Conservation (phyloP, 1,284 basidiomycete species). For the Irpex rosettiformis region DNA sequence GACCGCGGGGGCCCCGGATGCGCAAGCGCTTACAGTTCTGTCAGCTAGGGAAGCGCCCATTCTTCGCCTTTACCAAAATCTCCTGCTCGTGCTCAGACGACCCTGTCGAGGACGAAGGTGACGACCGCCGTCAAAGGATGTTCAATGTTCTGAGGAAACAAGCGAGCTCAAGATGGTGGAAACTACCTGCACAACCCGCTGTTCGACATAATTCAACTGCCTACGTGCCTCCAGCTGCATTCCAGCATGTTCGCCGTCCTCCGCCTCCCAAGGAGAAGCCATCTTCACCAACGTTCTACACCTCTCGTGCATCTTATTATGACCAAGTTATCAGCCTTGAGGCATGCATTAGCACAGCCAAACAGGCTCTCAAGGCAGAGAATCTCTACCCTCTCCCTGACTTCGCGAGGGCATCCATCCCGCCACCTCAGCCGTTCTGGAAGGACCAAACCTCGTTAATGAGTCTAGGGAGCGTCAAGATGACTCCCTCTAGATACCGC, state of each 20-base stretch:
- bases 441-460: constrained; percentile 60
- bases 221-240: constrained; percentile 33
- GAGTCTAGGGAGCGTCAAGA: constrained; percentile 50
- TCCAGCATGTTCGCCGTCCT: constrained; percentile 21
- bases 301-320: constrained; percentile 77
- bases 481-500: constrained; percentile 75
- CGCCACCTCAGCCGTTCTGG: constrained; percentile 65
- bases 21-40: no score
- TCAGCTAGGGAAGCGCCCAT: neutral
- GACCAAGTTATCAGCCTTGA: constrained; percentile 73
- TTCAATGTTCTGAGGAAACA: constrained; percentile 15
- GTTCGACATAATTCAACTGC: constrained; percentile 17
- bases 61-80: neutral
- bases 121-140: constrained; percentile 10
- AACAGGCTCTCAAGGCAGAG: constrained; percentile 57
- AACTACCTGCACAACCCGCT: constrained; percentile 2
- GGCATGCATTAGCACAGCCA: constrained; percentile 56
- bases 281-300: constrained; percentile 79
- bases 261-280: constrained; percentile 32
- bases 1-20: no score
- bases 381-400: constrained; percentile 77
- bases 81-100: neutral
- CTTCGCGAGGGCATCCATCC: constrained; percentile 61
- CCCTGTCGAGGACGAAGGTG: constrained; percentile 1
- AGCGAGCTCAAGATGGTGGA: neutral